Evolutionary conservation across 352 stramenopile species (phyloP).

Genomic region (Halophytophthora batemanensis): DNA sequence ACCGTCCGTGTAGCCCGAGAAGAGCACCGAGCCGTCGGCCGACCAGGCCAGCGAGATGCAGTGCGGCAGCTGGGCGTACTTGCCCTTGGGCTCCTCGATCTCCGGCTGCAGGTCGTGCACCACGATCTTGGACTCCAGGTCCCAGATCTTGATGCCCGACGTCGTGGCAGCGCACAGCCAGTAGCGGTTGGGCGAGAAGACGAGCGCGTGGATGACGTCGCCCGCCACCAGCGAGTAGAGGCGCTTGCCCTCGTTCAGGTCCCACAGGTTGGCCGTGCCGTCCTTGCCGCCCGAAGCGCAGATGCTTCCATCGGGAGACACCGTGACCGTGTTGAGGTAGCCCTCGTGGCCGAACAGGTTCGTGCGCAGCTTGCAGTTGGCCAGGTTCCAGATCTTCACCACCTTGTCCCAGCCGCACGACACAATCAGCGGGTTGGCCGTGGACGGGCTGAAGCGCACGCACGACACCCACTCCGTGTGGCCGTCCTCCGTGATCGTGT

Average conservation of each 20-base stretch:
- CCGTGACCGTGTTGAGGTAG: conserved; percentile 99
- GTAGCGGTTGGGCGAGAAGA: conserved; percentile 99
- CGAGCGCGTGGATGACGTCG: conserved; percentile 96
- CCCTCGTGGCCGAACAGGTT: conserved; percentile 98
- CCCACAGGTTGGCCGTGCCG: conserved; percentile 99
- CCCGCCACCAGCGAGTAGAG: conserved; percentile 98
- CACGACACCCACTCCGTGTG: conserved; percentile 99
- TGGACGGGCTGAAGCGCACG: conserved; percentile 98
- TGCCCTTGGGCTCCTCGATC: conserved; percentile 88
- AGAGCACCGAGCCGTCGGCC: conserved; percentile 97
- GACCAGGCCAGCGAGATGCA: conserved; percentile 98
- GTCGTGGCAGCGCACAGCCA: conserved; percentile 99
- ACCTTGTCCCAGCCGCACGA: conserved; percentile 99
- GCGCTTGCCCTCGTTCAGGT: conserved; percentile 99
- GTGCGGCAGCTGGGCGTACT: conserved; percentile 93
- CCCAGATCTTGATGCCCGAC: conserved; percentile 99
- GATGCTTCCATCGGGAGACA: conserved; percentile 98
- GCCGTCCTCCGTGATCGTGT: conserved; percentile 97
- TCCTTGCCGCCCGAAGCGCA: conserved; percentile 99
- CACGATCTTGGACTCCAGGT: conserved; percentile 99
- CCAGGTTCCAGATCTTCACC: conserved; percentile 99
- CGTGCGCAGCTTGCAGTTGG: conserved; percentile 99
- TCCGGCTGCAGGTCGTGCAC: conserved; percentile 97
- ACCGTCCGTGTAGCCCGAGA: conserved; percentile 99
- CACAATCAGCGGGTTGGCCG: conserved; percentile 96